Evolutionary conservation across 805 yeast species (phyloP).

Genomic region (Kuraishia piskuri): DNA sequence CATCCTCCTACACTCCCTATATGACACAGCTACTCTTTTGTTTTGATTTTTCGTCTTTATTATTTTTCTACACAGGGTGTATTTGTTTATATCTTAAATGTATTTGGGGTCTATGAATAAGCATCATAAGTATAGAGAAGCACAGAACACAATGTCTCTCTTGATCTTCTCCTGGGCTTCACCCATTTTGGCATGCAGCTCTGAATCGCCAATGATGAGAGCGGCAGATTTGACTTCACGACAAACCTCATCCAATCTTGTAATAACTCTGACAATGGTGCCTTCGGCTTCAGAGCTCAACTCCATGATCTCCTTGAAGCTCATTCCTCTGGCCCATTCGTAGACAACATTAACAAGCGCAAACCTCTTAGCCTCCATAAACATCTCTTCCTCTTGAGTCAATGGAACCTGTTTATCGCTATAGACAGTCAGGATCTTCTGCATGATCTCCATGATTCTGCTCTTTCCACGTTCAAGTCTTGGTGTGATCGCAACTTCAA

Average conservation of each 20-base stretch:
- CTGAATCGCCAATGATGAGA: conserved; percentile 86
- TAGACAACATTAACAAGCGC: conserved; percentile 90
- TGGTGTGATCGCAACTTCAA: conserved; percentile 51
- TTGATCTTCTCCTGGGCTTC: conserved; percentile 92
- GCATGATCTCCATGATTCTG: conserved; percentile 64
- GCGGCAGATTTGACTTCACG: conserved; percentile 93
- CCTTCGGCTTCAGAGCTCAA: conserved; percentile 92
- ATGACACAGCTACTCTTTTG: too few species aligned
- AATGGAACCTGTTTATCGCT: conserved; percentile 61
- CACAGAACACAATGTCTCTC: conserved; percentile 96
- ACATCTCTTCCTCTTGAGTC: conserved; percentile 80
- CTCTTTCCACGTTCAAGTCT: conserved; percentile 64
- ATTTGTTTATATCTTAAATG: too few species aligned
- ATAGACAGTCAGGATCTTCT: conserved; percentile 51
- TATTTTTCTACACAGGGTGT: background rate
- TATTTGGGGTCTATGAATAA: background rate
- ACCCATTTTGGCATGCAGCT: conserved; percentile 81
- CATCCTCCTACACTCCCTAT: background rate
- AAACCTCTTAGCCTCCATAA: conserved; percentile 75
- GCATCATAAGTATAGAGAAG: conserved; percentile 68
- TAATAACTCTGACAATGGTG: conserved; percentile 91
- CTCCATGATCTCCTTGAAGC: conserved; percentile 86
- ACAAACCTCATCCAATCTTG: conserved; percentile 89
- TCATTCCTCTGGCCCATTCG: conserved; percentile 95
- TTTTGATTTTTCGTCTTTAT: too few species aligned